Percentiles rank a stretch among this genome's conserved stretches.
Evolutionary conservation across 1,284 basidiomycete genomes (phyloP).

Genomic region (Bondarzewia mesenterica): DNA sequence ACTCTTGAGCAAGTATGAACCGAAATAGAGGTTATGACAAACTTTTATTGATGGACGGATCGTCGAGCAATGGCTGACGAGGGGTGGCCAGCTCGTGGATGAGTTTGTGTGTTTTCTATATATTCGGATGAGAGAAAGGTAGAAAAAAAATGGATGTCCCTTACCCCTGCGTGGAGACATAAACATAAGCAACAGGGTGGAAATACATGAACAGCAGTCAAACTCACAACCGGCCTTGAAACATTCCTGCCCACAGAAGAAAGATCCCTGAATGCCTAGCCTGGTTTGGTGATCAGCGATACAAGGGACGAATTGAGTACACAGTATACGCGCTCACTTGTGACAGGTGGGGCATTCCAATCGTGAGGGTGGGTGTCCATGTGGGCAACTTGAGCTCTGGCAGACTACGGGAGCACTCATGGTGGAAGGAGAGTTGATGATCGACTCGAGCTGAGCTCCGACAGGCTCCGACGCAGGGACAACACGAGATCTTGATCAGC

Average conservation of each 20-base stretch:
- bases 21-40: constrained; percentile 4
- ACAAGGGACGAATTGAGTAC: constrained; percentile 4
- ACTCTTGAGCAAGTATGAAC: constrained; percentile 5
- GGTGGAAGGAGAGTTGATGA: no score
- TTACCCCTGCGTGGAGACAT: constrained; percentile 34
- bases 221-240: constrained; percentile 78
- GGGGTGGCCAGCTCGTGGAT: constrained; percentile 59
- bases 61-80: constrained; percentile 23
- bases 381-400: constrained; percentile 63
- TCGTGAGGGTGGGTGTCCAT: constrained; percentile 67
- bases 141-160: constrained; percentile 7
- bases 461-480: no score
- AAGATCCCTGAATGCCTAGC: constrained; percentile 73
- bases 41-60: constrained; percentile 26
- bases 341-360: constrained; percentile 79
- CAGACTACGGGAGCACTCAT: constrained; percentile 32
- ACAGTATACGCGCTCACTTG: constrained; percentile 45
- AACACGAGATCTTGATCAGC: no score
- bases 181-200: constrained; percentile 2
- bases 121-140: constrained; percentile 6
- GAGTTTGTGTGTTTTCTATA: constrained; percentile 74
- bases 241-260: constrained; percentile 81
- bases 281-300: constrained; percentile 28
- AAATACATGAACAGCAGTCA: constrained; percentile 1
- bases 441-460: no score